Percentiles rank a stretch among this genome's conserved stretches.
Evolutionary conservation across 2,329 filamentous ascomycete species (phyloP).

Genomic region (Aspergillus fructus): DNA sequence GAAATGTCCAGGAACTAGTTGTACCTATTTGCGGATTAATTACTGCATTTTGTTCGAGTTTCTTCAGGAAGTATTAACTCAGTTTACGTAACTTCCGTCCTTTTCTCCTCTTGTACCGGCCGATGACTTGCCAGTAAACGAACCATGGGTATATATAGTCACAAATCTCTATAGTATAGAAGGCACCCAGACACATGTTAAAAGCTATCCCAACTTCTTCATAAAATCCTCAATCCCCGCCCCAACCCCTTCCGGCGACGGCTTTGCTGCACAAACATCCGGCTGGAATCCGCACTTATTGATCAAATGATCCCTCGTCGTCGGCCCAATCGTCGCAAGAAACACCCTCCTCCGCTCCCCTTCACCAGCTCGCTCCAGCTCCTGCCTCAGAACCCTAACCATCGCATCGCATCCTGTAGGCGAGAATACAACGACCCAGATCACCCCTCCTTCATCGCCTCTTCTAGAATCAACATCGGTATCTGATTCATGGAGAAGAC

Average conservation of each 20-base stretch:
- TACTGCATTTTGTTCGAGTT: not conserved
- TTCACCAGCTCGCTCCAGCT: slow-evolving; percentile 6
- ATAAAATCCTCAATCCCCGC: slow-evolving; percentile 62
- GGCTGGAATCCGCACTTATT: slow-evolving; percentile 43
- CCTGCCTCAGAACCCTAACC: slow-evolving; percentile 50
- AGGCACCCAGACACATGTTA: too few species aligned
- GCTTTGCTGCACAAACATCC: slow-evolving; percentile 70
- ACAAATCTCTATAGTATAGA: too few species aligned
- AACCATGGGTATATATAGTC: not conserved
- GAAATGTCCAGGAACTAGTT: slow-evolving; percentile 12
- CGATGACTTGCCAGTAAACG: not conserved
- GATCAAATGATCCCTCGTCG: slow-evolving; percentile 73
- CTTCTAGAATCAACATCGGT: slow-evolving; percentile 25
- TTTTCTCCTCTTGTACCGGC: not conserved
- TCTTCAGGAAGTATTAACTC: not conserved
- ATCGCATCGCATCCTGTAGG: slow-evolving; percentile 63
- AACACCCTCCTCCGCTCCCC: slow-evolving; percentile 40
- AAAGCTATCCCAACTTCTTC: slow-evolving; percentile 4
- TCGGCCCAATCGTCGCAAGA: slow-evolving; percentile 89
- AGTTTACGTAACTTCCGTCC: not conserved
- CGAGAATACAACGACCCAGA: slow-evolving; percentile 54
- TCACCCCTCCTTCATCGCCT: slow-evolving; percentile 17
- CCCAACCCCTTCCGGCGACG: slow-evolving; percentile 76
- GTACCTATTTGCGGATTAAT: slow-evolving; percentile 10
- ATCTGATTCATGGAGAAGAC: not conserved